These are phyloP conservation scores for Paradendryphiella salina DNA, from an alignment of 2,329 filamentous ascomycete genomes.

Conservation along the genomic window DNA sequence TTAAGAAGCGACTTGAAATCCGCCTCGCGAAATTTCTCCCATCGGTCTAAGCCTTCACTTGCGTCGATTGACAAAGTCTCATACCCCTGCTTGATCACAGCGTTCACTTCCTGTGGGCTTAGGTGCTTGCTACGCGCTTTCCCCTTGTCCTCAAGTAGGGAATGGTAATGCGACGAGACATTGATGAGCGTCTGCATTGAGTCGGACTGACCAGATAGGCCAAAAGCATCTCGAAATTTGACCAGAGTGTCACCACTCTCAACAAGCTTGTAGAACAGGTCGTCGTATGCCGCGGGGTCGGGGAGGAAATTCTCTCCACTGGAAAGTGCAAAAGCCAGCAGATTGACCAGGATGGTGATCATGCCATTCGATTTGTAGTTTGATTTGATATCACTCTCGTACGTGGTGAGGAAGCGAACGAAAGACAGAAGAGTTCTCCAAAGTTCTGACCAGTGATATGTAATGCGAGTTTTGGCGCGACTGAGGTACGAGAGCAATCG, in stretches of 20 bases:
- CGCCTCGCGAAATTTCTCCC: slow-evolving; percentile 84
- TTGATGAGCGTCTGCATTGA: slow-evolving; percentile 84
- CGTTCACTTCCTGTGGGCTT: slow-evolving; percentile 80
- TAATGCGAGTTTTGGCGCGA: slow-evolving; percentile 75
- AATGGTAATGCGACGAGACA: slow-evolving; percentile 83
- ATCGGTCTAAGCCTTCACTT: slow-evolving; percentile 81
- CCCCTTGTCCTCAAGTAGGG: slow-evolving; percentile 66
- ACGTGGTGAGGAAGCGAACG: slow-evolving; percentile 86
- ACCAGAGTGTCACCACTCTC: slow-evolving; percentile 82
- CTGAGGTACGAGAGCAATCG: slow-evolving; percentile 83
- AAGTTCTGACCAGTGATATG: slow-evolving; percentile 93
- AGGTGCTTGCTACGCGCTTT: slow-evolving; percentile 65
- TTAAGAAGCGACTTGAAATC: slow-evolving; percentile 85
- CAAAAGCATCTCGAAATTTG: slow-evolving; percentile 81
- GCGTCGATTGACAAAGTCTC: slow-evolving; percentile 91
- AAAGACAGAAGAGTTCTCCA: slow-evolving; percentile 88
- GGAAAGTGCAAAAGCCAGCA: slow-evolving; percentile 81
- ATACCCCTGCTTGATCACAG: slow-evolving; percentile 94
- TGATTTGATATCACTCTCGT: slow-evolving; percentile 73
- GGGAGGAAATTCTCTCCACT: slow-evolving; percentile 90
- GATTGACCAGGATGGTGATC: slow-evolving; percentile 75
- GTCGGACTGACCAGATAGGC: slow-evolving; percentile 46
- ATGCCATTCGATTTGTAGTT: slow-evolving; percentile 72
- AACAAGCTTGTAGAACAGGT: slow-evolving; percentile 97
- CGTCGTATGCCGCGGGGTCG: slow-evolving; percentile 84